phyloP scores from a whole-genome alignment of 495 filamentous ascomycete species.

The Bryoglossum gracile region DNA sequence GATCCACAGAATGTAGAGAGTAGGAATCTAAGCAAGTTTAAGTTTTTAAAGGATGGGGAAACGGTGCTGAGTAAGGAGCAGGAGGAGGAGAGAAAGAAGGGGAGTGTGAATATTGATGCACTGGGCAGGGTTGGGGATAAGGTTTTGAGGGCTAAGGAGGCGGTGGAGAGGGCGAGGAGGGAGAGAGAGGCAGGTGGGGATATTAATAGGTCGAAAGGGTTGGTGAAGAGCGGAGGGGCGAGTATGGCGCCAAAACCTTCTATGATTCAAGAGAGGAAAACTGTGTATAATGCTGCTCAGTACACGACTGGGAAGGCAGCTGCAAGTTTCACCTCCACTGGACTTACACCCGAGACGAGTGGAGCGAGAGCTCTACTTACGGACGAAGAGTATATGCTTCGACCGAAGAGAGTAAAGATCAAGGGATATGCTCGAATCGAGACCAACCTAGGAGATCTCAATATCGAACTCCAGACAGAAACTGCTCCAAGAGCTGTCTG shows the following conservation, averaged over 20 bases:
- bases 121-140: conserved; percentile 74
- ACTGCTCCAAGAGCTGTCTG: conserved; percentile 87
- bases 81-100: conserved; percentile 49
- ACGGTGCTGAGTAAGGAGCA: conserved; percentile 58
- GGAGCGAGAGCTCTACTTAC: conserved; percentile 76
- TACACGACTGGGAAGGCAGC: conserved; percentile 91
- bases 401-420: conserved; percentile 75
- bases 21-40: conserved; percentile 81
- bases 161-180: conserved; percentile 72
- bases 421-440: conserved; percentile 87
- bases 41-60: conserved; percentile 79
- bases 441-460: conserved; percentile 75
- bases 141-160: conserved; percentile 85
- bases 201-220: conserved; percentile 40
- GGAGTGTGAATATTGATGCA: conserved; percentile 66
- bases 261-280: conserved; percentile 41
- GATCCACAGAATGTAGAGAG: conserved; percentile 88
- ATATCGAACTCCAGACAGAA: conserved; percentile 85
- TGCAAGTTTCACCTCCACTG: conserved; percentile 90
- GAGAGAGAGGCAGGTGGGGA: conserved; percentile 41
- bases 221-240: conserved; percentile 32
- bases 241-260: conserved; percentile 20
- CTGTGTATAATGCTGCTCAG: conserved; percentile 74
- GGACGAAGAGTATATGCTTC: conserved; percentile 94
- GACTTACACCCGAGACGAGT: conserved; percentile 84